Evolutionary conservation across 106 monocot species (phyloP).

Genomic region (Acorus gramineus): DNA sequence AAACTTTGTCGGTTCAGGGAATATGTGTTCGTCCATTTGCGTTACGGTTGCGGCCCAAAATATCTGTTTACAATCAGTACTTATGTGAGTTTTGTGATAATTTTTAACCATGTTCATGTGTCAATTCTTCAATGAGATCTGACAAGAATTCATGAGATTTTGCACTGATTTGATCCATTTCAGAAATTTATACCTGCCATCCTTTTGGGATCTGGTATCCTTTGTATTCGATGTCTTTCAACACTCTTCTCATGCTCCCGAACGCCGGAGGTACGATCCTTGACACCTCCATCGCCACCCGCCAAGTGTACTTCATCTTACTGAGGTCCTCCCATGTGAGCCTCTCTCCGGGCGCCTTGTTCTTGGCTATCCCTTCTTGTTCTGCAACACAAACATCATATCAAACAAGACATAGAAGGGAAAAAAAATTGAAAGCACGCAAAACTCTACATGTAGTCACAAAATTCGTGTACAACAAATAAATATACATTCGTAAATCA

Average conservation of each 20-base stretch:
- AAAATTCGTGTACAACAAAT: no score
- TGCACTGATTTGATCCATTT: no score
- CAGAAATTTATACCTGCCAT: slow-evolving; percentile 22
- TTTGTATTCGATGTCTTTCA: slow-evolving; percentile 19
- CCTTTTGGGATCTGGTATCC: slow-evolving; percentile 32
- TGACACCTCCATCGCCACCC: slow-evolving; percentile 24
- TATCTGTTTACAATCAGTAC: slow-evolving; percentile 7
- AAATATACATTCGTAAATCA: no score
- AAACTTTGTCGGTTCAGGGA: slow-evolving; percentile 17
- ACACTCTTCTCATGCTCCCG: slow-evolving; percentile 17
- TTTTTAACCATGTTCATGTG: no score
- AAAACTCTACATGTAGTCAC: no score
- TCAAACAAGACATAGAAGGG: background rate
- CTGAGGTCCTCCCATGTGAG: slow-evolving; percentile 32
- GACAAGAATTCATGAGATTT: background rate
- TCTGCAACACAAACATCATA: slow-evolving; percentile 6
- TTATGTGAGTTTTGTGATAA: no score
- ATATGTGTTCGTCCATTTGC: slow-evolving; percentile 22
- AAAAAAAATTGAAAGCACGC: background rate
- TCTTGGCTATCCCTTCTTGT: slow-evolving; percentile 28
- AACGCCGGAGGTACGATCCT: slow-evolving; percentile 27
- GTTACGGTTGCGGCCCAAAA: slow-evolving; percentile 25
- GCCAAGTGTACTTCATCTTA: slow-evolving; percentile 37
- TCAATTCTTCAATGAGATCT: no score
- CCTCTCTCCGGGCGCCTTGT: slow-evolving; percentile 15